A percentile compares a stretch with the other conserved stretches of the same genome.
phyloP scores from a whole-genome alignment of 441 rosid genomes.

The Capsella rubella region DNA sequence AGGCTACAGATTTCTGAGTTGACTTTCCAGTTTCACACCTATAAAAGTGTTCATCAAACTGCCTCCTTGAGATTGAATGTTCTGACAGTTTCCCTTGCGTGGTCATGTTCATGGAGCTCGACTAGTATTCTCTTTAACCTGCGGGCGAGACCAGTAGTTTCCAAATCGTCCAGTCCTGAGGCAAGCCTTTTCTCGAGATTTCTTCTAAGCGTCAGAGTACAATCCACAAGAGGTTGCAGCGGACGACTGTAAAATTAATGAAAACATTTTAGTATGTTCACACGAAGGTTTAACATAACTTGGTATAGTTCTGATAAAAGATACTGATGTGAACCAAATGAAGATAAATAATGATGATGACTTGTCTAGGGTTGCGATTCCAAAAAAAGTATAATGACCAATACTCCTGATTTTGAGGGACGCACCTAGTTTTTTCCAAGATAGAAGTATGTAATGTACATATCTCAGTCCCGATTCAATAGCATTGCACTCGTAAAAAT shows the following conservation, averaged over 20 bases:
- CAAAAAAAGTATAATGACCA: conserved; percentile 1
- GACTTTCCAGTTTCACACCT: conserved; percentile 12
- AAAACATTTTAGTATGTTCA: conserved; percentile 3
- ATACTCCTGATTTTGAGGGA: conserved; percentile 13
- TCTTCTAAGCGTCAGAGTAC: conserved; percentile 59
- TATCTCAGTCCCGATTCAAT: conserved; percentile 21
- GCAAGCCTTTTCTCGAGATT: conserved; percentile 64
- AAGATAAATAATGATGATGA: not conserved
- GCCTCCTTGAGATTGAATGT: conserved; percentile 87
- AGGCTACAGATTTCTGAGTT: conserved; percentile 12
- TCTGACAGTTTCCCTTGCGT: conserved; percentile 76
- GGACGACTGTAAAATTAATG: conserved; percentile 60
- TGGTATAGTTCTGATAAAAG: conserved; percentile 11
- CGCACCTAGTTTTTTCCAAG: conserved; percentile 1
- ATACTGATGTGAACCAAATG: conserved; percentile 4
- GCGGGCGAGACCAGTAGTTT: conserved; percentile 79
- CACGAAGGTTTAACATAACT: not conserved
- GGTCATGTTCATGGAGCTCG: conserved; percentile 87
- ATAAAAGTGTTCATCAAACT: conserved; percentile 49
- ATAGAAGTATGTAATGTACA: not conserved
- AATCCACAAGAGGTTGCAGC: conserved; percentile 85
- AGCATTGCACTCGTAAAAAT: conserved; percentile 1
- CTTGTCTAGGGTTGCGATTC: not conserved
- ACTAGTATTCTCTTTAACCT: conserved; percentile 87
- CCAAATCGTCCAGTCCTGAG: conserved; percentile 62